These are phyloP conservation scores for Diaporthe caulivora DNA, from an alignment of 2,329 filamentous ascomycete species.

Conservation along the genomic window DNA sequence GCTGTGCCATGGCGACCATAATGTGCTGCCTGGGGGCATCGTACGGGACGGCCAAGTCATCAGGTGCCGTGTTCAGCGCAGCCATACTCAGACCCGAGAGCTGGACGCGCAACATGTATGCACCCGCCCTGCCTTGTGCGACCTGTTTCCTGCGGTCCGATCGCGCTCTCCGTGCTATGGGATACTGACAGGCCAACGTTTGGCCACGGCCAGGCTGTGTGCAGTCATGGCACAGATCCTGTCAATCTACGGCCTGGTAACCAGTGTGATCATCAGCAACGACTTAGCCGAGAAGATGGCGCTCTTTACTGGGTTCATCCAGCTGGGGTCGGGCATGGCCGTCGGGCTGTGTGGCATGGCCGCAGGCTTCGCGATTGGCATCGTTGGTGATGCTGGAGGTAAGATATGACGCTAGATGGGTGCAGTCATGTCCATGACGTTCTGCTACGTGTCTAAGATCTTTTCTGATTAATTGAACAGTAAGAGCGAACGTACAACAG, in stretches of 20 bases:
- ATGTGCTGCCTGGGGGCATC: slow-evolving; percentile 78
- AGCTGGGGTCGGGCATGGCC: slow-evolving; percentile 84
- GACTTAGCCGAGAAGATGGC: slow-evolving; percentile 76
- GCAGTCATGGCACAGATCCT: slow-evolving; percentile 99
- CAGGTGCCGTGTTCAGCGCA: slow-evolving; percentile 97
- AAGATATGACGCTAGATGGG: neutral
- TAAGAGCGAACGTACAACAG: slow-evolving; percentile 86
- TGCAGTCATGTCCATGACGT: rapidly evolving
- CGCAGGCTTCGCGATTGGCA: slow-evolving; percentile 88
- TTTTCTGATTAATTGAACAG: slow-evolving; percentile 53
- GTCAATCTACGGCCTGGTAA: slow-evolving; percentile 95
- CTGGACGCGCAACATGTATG: slow-evolving; percentile 30
- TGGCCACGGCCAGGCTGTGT: neutral
- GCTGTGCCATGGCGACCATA: slow-evolving; percentile 77
- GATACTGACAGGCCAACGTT: neutral
- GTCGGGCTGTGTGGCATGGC: slow-evolving; percentile 87
- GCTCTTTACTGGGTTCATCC: slow-evolving; percentile 86
- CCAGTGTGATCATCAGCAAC: slow-evolving; percentile 87
- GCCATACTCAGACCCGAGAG: slow-evolving; percentile 92
- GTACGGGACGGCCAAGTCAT: slow-evolving; percentile 99
- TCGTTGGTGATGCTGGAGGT: slow-evolving; percentile 83
- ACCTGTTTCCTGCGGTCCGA: neutral
- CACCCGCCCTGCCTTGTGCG: neutral
- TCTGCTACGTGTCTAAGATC: too few species aligned
- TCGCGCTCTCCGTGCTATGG: neutral